Conservation (phyloP, 805 yeast species). For the Kregervanrija delftensis region DNA sequence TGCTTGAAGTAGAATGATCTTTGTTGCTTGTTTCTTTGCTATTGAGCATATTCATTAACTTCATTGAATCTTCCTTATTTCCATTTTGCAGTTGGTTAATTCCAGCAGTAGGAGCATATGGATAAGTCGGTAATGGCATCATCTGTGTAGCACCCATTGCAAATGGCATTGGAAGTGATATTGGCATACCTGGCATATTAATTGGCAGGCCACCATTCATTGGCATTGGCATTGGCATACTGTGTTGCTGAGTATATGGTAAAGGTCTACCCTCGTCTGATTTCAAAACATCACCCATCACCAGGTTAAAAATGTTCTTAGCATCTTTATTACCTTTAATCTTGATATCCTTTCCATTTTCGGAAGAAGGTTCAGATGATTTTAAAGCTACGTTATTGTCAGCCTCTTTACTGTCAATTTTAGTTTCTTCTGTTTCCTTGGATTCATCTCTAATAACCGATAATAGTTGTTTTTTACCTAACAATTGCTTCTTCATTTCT, state of each 20-base stretch:
- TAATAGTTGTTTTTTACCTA: constrained; percentile 31
- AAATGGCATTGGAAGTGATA: background rate
- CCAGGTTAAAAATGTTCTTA: constrained; percentile 24
- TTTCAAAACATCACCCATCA: constrained; percentile 16
- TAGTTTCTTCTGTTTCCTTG: background rate
- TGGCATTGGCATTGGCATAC: background rate
- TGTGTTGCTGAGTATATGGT: background rate
- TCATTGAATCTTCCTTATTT: constrained; percentile 1
- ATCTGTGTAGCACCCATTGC: constrained; percentile 1
- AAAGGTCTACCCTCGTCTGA: constrained; percentile 8
- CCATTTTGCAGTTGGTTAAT: background rate
- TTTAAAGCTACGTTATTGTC: background rate
- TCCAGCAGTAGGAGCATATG: constrained; percentile 1
- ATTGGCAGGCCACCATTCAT: constrained; percentile 1
- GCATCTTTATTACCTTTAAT: constrained; percentile 13
- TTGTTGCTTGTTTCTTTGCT: constrained; percentile 1
- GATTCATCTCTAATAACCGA: constrained; percentile 34
- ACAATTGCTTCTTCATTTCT: constrained; percentile 2
- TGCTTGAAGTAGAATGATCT: background rate
- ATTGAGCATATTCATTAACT: background rate
- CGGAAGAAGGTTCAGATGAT: background rate
- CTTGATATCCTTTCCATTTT: constrained; percentile 3
- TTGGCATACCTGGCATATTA: constrained; percentile 6
- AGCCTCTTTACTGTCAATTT: background rate
- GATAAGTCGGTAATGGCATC: constrained; percentile 4